Conservation (phyloP, 2,329 filamentous ascomycete species). For the Daldinia sp. region DNA sequence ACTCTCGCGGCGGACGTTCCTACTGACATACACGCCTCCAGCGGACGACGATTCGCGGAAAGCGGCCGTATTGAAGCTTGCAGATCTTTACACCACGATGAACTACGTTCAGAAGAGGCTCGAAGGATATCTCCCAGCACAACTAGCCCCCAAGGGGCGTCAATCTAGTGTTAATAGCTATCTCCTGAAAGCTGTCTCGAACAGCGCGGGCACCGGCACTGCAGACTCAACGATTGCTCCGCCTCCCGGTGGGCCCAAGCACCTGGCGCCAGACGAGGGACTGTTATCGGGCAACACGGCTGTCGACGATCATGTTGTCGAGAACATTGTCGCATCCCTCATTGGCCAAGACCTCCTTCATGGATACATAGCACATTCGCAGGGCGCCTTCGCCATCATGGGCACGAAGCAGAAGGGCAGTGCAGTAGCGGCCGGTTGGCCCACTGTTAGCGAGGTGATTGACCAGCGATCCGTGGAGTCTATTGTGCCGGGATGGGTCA, state of each 20-base stretch:
- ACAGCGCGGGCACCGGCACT: constrained; percentile 55
- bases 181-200: constrained; percentile 65
- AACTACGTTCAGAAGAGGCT: constrained; percentile 73
- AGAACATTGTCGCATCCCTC: constrained; percentile 80
- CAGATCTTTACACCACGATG: constrained; percentile 74
- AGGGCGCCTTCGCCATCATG: constrained; percentile 82
- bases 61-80: constrained; percentile 80
- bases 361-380: constrained; percentile 84
- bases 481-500: constrained; percentile 56
- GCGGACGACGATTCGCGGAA: constrained; percentile 66
- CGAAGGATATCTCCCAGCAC: constrained; percentile 66
- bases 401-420: constrained; percentile 77
- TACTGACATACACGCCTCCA: constrained; percentile 80
- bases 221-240: constrained; percentile 59
- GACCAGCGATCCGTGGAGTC: constrained; percentile 63
- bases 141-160: constrained; percentile 49
- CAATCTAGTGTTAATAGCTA: constrained; percentile 62
- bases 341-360: constrained; percentile 84
- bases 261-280: constrained; percentile 68
- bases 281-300: constrained; percentile 73
- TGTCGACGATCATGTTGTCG: constrained; percentile 74
- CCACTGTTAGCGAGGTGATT: constrained; percentile 77
- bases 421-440: constrained; percentile 79
- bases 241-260: constrained; percentile 61
- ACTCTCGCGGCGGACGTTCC: constrained; percentile 80